Evolutionary conservation across 306 rosid genomes (phyloP), one percentile per base, ranked within the genome.

Genomic region (Senna tora): DNA sequence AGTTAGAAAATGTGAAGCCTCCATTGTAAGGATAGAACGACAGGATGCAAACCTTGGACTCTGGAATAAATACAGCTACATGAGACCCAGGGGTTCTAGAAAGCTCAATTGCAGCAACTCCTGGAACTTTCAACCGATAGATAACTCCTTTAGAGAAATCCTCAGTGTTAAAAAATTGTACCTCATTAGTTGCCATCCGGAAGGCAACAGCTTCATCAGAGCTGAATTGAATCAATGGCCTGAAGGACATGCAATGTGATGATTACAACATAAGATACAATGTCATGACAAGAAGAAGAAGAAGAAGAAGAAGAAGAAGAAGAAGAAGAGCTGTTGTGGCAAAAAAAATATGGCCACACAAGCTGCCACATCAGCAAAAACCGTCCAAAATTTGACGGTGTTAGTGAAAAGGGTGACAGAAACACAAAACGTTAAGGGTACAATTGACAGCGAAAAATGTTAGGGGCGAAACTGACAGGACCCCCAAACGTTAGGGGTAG

Each of bases 31-130:
- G 47, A 69, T 17, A 38, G 54, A 34, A 57, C 17, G 25, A n/a
- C 15, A 52, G 56, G 59, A 57, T 22, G 50, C 73, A 75, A 66
- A 93, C 97, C 96, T 90, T 90, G 60, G 98, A 80, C 79, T 90
- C 97, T 15, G 97, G 97, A 77, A 93, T 89, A 87, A 80, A 93
- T 55, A 91, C 91, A 30, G 98, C 98, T 57, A 91, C 85, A 81
- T 88, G 90, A 75, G 97, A 81, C 38, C 89, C 97, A 60, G 96
- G 96, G 36, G 80, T 21, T 79, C 75, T 86, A n/a, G 98, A 86
- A 80, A 93, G 96, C 81, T 90, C 94, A 39, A 84, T 38, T 28
- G 91, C 92, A 77, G 92, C 76, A 73, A 93, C 88, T 56, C 97
- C 92, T 6, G 79, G 94, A 75, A 93, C 88, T 80, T 85, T 91